These are phyloP conservation scores for Magnolia changhungtana DNA, from an alignment of 164 flowering plant genomes.

Conservation along the genomic window DNA sequence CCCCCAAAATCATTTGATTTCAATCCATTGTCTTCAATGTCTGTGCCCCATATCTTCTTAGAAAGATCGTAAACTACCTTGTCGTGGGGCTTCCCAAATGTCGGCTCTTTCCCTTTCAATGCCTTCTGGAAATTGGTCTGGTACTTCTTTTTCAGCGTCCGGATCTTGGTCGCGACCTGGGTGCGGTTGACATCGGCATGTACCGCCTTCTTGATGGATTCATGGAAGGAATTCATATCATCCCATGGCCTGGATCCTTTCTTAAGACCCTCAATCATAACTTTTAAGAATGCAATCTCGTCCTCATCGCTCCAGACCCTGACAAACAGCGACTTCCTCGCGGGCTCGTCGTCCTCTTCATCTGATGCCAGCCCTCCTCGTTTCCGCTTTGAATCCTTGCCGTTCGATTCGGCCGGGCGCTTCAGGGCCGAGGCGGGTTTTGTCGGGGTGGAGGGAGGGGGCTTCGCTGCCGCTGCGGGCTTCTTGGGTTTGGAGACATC, in stretches of 20 bases:
- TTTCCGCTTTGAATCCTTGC: slow-evolving; percentile 5
- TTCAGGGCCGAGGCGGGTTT: neutral
- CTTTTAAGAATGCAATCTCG: slow-evolving; percentile 13
- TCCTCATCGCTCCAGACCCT: slow-evolving; percentile 10
- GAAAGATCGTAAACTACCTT: slow-evolving; percentile 6
- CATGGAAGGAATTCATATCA: neutral
- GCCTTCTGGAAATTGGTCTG: neutral
- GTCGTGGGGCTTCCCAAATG: slow-evolving; percentile 5
- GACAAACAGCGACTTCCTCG: slow-evolving; percentile 10
- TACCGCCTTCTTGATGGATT: neutral
- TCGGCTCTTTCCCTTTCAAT: neutral
- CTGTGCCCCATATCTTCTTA: neutral
- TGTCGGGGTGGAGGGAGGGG: neutral
- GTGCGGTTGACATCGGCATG: neutral
- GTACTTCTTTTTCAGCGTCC: slow-evolving; percentile 12
- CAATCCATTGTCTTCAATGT: slow-evolving; percentile 1
- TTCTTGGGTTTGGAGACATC: slow-evolving; percentile 16
- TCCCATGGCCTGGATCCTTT: neutral
- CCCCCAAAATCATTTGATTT: slow-evolving; percentile 8
- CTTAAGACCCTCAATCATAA: slow-evolving; percentile 1
- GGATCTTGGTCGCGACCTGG: slow-evolving; percentile 6
- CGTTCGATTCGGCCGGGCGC: neutral
- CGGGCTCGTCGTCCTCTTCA: neutral
- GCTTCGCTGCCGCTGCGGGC: neutral
- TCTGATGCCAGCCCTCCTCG: slow-evolving; percentile 4